Base-by-base conservation (phyloP, 169 alveolate genomes). In the Eimeria praecox region DNA sequence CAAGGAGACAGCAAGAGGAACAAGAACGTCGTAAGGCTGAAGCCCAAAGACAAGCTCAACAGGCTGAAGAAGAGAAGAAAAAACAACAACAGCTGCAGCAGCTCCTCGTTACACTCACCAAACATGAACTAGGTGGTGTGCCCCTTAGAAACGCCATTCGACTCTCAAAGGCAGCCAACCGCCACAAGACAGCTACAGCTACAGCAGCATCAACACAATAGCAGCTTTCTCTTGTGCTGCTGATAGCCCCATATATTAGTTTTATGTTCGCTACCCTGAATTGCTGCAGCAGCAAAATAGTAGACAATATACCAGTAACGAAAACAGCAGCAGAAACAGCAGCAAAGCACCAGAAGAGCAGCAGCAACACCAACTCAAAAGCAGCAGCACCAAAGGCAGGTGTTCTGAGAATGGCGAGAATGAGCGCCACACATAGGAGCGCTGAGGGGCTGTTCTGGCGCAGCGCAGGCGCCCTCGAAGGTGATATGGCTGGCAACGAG, bases 111-210 rank as follows among this genome's bases (percentile, higher is more conserved):
- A 22, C 90, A 24, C 59, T 80, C 14, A 46, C 69, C 3, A 80
- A 80, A 33, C 90, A 80, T 22, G 27, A 14, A 46, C 71, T 46
- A 4, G 90, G 90, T 52, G 90, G 90, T 16, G 90, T 80, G 30
- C 90, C 90, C 44, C 64, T 80, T 3, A 16, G 90, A 12, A 33
- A 80, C 16, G 90, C 90, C 66, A 22, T 52, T 9, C 59, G 22
- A 9, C 90, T 80, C 46, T 80, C 90, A 16, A 80, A 30, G 56
- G 8, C 24, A 49, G n/a, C 30, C 22, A 66, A 1, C 66, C 90
- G 30, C 90, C 86, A 38, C 59, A 75, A 33, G 18, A 66, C 4
- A n/a, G 27, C 77, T n/a, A 22, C 42, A 66, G 44, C 22, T n/a
- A 20, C 77, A 66, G 42, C 77, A 5, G 42, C 77, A 66, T 22